Conservation (phyloP, 352 stramenopile species). For the Aphanomyces euteiches region DNA sequence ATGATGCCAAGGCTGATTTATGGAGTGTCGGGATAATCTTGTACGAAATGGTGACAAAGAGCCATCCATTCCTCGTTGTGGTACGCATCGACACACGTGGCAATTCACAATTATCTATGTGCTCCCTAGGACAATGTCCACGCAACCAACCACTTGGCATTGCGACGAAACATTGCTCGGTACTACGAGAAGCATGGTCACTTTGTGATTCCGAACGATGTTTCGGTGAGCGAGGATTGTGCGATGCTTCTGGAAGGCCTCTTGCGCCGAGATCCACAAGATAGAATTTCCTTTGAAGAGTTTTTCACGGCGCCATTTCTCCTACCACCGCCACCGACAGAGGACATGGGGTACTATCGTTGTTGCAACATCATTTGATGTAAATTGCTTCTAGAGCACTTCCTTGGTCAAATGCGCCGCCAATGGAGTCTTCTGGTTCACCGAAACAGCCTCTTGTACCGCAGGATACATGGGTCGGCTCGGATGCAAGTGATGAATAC, state of each 20-base stretch:
- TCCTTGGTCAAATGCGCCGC: too few species aligned
- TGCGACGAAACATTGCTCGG: conserved; percentile 71
- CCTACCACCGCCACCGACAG: conserved; percentile 48
- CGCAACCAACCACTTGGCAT: conserved; percentile 70
- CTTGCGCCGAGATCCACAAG: conserved; percentile 54
- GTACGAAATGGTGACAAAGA: conserved; percentile 81
- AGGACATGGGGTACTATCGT: conserved; percentile 28
- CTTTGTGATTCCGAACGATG: conserved; percentile 47
- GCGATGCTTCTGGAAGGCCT: conserved; percentile 57
- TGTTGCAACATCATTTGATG: neutral
- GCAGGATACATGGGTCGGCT: conserved; percentile 43
- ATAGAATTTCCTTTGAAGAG: conserved; percentile 74
- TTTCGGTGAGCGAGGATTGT: conserved; percentile 60
- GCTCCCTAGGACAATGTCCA: conserved; percentile 47
- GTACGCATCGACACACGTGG: neutral
- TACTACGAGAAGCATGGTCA: conserved; percentile 64
- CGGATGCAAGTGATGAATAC: conserved; percentile 71
- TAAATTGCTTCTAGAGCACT: too few species aligned
- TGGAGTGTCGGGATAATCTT: conserved; percentile 80
- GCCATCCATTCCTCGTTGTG: conserved; percentile 73
- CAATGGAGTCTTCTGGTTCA: conserved; percentile 17
- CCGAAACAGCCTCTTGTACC: conserved; percentile 63
- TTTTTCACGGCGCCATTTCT: conserved; percentile 70
- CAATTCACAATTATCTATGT: neutral
- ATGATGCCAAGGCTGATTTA: conserved; percentile 75